phyloP scores from a whole-genome alignment of 1,139 yeast species.

The Blastobotrys apis region DNA sequence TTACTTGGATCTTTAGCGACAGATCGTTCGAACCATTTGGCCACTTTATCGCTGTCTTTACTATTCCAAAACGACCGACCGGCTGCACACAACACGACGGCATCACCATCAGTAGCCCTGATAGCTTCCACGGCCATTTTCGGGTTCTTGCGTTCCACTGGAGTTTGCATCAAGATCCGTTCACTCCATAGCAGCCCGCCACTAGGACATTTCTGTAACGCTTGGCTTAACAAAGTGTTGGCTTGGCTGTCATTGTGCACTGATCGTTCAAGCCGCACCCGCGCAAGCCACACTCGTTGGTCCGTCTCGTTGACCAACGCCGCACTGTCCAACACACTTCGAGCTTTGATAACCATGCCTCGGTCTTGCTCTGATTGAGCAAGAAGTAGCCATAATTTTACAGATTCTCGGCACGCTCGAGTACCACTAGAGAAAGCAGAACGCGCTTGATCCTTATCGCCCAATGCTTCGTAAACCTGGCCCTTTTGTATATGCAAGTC shows the following conservation, averaged over 20 bases:
- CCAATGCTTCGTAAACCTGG: slow-evolving; percentile 44
- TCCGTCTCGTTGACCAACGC: slow-evolving; percentile 46
- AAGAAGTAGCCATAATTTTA: slow-evolving; percentile 54
- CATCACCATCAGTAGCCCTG: slow-evolving; percentile 57
- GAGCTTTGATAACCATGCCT: slow-evolving; percentile 52
- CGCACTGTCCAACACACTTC: slow-evolving; percentile 71
- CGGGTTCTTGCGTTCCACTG: slow-evolving; percentile 54
- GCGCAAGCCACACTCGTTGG: slow-evolving; percentile 54
- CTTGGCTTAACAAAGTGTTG: slow-evolving; percentile 52
- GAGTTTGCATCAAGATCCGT: slow-evolving; percentile 46
- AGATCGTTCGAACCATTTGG: slow-evolving; percentile 74
- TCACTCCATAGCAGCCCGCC: slow-evolving; percentile 63
- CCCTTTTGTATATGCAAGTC: slow-evolving; percentile 58
- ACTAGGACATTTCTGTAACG: slow-evolving; percentile 55
- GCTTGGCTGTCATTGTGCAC: slow-evolving; percentile 48
- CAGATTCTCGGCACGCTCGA: slow-evolving; percentile 42
- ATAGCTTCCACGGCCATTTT: slow-evolving; percentile 65
- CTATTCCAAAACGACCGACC: slow-evolving; percentile 69
- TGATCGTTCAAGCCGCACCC: slow-evolving; percentile 53
- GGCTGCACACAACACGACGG: slow-evolving; percentile 55
- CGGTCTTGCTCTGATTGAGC: slow-evolving; percentile 46
- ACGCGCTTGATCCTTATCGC: slow-evolving; percentile 42
- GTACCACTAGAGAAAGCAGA: slow-evolving; percentile 50
- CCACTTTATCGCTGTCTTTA: slow-evolving; percentile 61
- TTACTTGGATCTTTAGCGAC: slow-evolving; percentile 47